These are phyloP conservation scores for Saururus chinensis DNA, from an alignment of 164 flowering plant genomes.

Conservation along the genomic window DNA sequence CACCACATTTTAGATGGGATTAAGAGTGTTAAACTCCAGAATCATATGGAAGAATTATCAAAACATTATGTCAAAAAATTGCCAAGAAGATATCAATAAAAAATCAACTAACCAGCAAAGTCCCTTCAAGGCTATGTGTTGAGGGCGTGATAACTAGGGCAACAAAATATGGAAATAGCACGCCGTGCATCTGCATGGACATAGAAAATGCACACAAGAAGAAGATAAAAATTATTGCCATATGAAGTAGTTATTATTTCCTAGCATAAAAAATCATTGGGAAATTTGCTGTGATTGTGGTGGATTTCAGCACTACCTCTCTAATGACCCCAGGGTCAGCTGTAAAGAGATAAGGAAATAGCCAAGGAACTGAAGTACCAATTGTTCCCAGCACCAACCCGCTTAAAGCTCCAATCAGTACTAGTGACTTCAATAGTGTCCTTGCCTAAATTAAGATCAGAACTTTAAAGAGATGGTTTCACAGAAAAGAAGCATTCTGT, in stretches of 20 bases:
- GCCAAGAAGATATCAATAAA: not conserved
- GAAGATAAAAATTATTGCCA: not conserved
- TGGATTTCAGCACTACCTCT: slow-evolving; percentile 34
- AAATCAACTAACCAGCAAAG: slow-evolving; percentile 52
- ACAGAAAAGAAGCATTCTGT: too few species aligned
- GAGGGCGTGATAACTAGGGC: slow-evolving; percentile 59
- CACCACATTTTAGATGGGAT: not conserved
- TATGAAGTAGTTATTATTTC: too few species aligned
- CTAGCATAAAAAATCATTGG: not conserved
- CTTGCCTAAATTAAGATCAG: slow-evolving; percentile 43
- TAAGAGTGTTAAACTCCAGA: not conserved
- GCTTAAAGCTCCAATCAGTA: slow-evolving; percentile 60
- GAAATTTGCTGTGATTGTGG: not conserved
- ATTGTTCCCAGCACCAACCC: slow-evolving; percentile 52
- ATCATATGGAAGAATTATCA: too few species aligned
- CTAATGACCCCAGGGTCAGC: slow-evolving; percentile 44
- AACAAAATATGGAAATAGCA: slow-evolving; percentile 52
- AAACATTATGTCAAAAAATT: too few species aligned
- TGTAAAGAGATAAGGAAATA: slow-evolving; percentile 72
- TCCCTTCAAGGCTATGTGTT: slow-evolving; percentile 80
- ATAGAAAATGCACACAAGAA: not conserved
- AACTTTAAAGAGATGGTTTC: not conserved
- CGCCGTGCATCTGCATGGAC: slow-evolving; percentile 68
- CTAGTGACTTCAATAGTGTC: slow-evolving; percentile 64
- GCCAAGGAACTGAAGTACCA: slow-evolving; percentile 68